These are phyloP conservation scores for Penicillium digitatum DNA, from an alignment of 2,329 filamentous ascomycete genomes.

Conservation along the genomic window DNA sequence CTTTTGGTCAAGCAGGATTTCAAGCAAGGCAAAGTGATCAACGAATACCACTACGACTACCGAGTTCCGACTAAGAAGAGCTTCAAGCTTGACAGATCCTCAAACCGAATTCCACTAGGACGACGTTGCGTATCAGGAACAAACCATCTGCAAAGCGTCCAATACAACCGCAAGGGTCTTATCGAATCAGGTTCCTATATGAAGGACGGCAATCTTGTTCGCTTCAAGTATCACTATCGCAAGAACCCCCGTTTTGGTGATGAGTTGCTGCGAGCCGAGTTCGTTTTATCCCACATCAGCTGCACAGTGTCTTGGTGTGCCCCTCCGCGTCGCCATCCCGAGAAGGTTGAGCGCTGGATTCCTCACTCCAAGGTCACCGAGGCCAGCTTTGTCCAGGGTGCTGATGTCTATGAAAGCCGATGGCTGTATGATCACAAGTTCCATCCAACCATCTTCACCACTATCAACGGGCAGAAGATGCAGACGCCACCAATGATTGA, in stretches of 20 bases:
- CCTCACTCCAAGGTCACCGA: conserved; percentile 53
- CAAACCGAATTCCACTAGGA: conserved; percentile 42
- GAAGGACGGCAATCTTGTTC: conserved; percentile 50
- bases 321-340: conserved; percentile 48
- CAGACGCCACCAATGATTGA: conserved; percentile 55
- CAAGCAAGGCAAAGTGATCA: conserved; percentile 41
- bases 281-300: conserved; percentile 51
- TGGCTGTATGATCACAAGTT: conserved; percentile 50
- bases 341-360: conserved; percentile 54
- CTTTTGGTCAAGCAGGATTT: conserved; percentile 47
- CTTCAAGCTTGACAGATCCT: conserved; percentile 24
- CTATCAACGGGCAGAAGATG: conserved; percentile 49
- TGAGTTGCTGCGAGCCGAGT: conserved; percentile 55
- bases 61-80: conserved; percentile 24
- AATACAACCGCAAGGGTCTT: conserved; percentile 53
- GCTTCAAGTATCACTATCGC: conserved; percentile 55
- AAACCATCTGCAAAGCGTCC: conserved; percentile 46
- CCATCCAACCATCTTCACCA: conserved; percentile 47
- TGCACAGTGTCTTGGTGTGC: conserved; percentile 55
- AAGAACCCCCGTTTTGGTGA: conserved; percentile 53
- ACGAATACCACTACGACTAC: conserved; percentile 52
- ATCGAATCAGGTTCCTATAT: conserved; percentile 53
- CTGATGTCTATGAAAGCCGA: conserved; percentile 51
- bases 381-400: conserved; percentile 52
- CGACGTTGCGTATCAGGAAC: conserved; percentile 48